A percentile compares a stretch with the other conserved stretches of the same genome.
Conservation (phyloP, 2,329 filamentous ascomycete species). For the Gnomoniopsis sp. region DNA sequence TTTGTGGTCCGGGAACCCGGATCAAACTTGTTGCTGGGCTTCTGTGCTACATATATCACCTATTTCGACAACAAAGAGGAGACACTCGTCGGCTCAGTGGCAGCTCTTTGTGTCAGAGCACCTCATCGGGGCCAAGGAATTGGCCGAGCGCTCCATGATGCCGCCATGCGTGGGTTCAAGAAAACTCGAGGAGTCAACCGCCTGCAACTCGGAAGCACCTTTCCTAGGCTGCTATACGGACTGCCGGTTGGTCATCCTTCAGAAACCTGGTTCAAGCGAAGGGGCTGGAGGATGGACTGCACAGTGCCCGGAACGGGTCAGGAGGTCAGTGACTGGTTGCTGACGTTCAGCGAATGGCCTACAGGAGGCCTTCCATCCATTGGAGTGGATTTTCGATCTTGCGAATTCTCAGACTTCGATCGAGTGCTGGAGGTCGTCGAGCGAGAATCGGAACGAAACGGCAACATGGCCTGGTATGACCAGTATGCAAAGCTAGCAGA, state of each 20-base stretch:
- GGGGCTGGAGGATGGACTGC: conserved; percentile 50
- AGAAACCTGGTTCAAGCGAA: conserved; percentile 50
- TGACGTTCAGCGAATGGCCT: conserved; percentile 49
- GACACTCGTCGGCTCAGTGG: conserved; percentile 53
- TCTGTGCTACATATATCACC: conserved; percentile 59
- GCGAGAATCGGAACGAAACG: conserved; percentile 41
- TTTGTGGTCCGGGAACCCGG: conserved; percentile 50
- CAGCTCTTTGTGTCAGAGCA: conserved; percentile 49
- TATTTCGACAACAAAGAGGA: conserved; percentile 52
- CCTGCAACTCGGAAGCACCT: conserved; percentile 55
- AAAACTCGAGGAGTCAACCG: conserved; percentile 49
- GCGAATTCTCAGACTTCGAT: conserved; percentile 43
- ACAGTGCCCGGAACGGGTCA: conserved; percentile 44
- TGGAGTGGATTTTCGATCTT: conserved; percentile 42
- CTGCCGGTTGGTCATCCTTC: conserved; percentile 40
- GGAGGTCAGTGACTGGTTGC: conserved; percentile 50
- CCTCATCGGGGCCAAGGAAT: conserved; percentile 47
- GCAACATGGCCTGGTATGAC: conserved; percentile 56
- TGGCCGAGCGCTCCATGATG: conserved; percentile 49
- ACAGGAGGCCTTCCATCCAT: conserved; percentile 35
- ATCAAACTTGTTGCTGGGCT: conserved; percentile 45
- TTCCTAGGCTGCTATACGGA: conserved; percentile 56
- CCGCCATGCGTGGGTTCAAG: conserved; percentile 46
- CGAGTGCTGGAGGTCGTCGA: conserved; percentile 48
- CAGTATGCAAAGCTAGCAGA: conserved; percentile 52